Base-by-base conservation (phyloP, 1,139 yeast genomes). In the Spencermartinsiella ligniputridi region DNA sequence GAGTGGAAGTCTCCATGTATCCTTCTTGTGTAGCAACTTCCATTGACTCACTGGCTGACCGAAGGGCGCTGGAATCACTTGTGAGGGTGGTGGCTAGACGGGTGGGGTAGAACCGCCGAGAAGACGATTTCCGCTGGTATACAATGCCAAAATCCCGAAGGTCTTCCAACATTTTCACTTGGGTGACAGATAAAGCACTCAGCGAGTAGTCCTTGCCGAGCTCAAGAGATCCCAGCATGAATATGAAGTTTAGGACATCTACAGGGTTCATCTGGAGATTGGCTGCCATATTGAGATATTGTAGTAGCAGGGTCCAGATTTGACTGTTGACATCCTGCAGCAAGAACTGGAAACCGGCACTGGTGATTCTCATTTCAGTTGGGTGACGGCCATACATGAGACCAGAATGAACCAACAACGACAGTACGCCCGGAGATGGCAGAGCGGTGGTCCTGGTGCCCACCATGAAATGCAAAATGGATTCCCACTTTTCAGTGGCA, bases 381-480 rank as follows among this genome's bases (percentile, higher is more conserved):
- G 33, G 21, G 11, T 37, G 38, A 64, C 11, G 76, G 51, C 21
- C 53, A 57, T 85, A 95, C 96, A 92, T 89, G 43, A 92, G 70
- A 2, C 90, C 92, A 47, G 96, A 85, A 68, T 82, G 88, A 69
- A 52, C 55, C 29, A 70, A 57, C 34, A 71, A 57, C 5, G 60
- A 54, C 39, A 71, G 52, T 9, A 69, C 71, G 3, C 70, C 68
- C 11, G 56, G 58, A 34, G 64, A 66, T 6, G 96, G 95, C 2
- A 49, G 32, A n/a, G 54, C 50, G 18, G 45, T 41, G 32, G 59
- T 0, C 1, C 27, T 17, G n/a, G 96, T 87, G 2, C 97, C 97
- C 38, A 92, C 98, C 97, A 92, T 92, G 67, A 83, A 92, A 71
- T 94, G 98, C 56, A 94, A 71, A 55, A 94, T 92, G 3, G 88